Percentiles rank a stretch among this genome's conserved stretches.
Evolutionary conservation across 768 basidiomycete genomes (phyloP).

Genomic region (Rhizopogon salebrosus): DNA sequence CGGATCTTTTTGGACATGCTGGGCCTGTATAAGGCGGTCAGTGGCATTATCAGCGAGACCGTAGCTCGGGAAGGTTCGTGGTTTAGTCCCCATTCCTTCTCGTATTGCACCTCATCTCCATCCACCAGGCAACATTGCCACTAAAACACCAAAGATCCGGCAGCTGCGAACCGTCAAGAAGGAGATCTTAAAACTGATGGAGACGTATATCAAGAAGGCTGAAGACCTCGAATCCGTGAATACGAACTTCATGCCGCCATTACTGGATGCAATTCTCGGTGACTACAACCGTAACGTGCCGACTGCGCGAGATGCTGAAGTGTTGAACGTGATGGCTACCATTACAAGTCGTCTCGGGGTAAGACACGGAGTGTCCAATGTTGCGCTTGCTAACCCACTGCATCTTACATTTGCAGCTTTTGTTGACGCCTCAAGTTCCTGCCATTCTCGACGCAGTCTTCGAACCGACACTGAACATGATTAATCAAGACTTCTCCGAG

Average conservation of each 20-base stretch:
- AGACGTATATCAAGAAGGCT: constrained; percentile 95
- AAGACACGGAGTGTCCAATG: constrained; percentile 21
- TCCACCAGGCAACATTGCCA: constrained; percentile 73
- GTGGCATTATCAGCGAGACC: constrained; percentile 91
- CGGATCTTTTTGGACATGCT: constrained; percentile 98
- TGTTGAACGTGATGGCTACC: constrained; percentile 94
- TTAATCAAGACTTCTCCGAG: constrained; percentile 99
- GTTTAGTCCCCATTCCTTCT: not conserved
- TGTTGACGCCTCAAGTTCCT: constrained; percentile 90
- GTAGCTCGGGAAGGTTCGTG: constrained; percentile 75
- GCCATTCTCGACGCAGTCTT: constrained; percentile 96
- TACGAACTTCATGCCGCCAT: constrained; percentile 84
- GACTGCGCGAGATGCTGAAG: constrained; percentile 91
- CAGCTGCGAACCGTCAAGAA: constrained; percentile 96
- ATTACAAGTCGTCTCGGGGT: constrained; percentile 88
- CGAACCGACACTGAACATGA: constrained; percentile 96
- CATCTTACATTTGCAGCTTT: constrained; percentile 40
- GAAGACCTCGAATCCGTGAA: constrained; percentile 95
- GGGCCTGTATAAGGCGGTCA: constrained; percentile 95
- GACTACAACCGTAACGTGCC: constrained; percentile 96
- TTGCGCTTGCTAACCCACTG: constrained; percentile 5
- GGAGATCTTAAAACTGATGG: constrained; percentile 95
- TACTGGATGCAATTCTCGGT: constrained; percentile 95
- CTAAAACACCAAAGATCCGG: constrained; percentile 95
- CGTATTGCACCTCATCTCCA: constrained; percentile 1